phyloP scores from a whole-genome alignment of 192 early-diverging fungal species.

The Mortierella hygrophila region DNA sequence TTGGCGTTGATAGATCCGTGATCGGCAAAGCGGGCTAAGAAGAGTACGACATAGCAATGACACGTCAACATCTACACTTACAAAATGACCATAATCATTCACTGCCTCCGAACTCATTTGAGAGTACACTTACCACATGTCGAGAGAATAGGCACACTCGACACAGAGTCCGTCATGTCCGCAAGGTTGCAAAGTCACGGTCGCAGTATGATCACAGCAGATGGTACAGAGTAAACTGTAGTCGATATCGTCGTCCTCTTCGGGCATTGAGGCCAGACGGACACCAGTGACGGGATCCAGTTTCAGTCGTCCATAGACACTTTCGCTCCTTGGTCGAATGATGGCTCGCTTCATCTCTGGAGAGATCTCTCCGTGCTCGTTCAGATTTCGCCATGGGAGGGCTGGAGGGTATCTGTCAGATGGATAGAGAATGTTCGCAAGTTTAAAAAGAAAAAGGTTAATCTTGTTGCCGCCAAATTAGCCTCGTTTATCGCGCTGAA shows the following conservation, averaged over 20 bases:
- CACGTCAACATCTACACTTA: no score
- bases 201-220: conserved; percentile 63
- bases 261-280: conserved; percentile 30
- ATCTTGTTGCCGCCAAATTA: not conserved
- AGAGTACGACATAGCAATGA: not conserved
- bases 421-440: not conserved
- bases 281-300: conserved; percentile 36
- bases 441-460: not conserved
- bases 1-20: conserved; percentile 47
- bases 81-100: no score
- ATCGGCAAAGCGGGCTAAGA: conserved; percentile 43
- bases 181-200: conserved; percentile 58
- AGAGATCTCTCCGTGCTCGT: conserved; percentile 43
- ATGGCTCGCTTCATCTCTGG: conserved; percentile 48
- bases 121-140: conserved; percentile 31
- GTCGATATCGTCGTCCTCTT: conserved; percentile 43
- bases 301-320: conserved; percentile 51
- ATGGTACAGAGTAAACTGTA: conserved; percentile 59
- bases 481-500: not conserved
- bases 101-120: not conserved
- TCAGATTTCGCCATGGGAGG: conserved; percentile 46
- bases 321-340: conserved; percentile 53
- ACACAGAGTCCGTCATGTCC: conserved; percentile 62
- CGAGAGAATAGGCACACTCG: conserved; percentile 56
- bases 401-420: conserved; percentile 53